A percentile compares a stretch with the other conserved stretches of the same genome.
Conservation (phyloP, 768 basidiomycete genomes). For the Auriscalpium microsporum region DNA sequence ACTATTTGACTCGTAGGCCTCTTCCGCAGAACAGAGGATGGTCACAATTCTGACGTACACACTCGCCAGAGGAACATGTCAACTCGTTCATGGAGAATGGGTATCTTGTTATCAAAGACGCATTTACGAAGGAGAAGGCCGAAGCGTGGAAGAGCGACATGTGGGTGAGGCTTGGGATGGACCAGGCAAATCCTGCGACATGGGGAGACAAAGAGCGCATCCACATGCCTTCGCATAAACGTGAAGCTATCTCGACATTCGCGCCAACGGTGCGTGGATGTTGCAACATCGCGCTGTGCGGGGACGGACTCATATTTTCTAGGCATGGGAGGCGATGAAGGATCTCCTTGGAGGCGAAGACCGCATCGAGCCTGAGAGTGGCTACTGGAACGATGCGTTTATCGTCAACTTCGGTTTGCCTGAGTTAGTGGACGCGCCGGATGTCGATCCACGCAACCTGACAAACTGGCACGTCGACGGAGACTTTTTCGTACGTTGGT, state of each 20-base stretch:
- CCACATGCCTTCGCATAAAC: constrained; percentile 47
- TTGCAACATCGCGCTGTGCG: not conserved
- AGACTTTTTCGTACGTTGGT: constrained; percentile 40
- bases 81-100: constrained; percentile 49
- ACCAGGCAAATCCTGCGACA: constrained; percentile 46
- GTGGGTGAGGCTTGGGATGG: constrained; percentile 44
- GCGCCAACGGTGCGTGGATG: constrained; percentile 37
- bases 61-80: constrained; percentile 35
- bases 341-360: constrained; percentile 55
- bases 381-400: constrained; percentile 50
- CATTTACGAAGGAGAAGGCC: constrained; percentile 45
- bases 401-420: constrained; percentile 54
- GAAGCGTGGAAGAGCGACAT: constrained; percentile 41
- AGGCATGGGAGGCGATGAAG: constrained; percentile 55
- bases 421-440: constrained; percentile 27
- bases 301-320: not conserved
- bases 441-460: constrained; percentile 34
- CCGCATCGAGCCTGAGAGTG: constrained; percentile 40
- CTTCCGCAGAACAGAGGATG: not conserved
- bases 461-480: constrained; percentile 61
- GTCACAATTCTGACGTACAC: not conserved
- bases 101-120: constrained; percentile 42
- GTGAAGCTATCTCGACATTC: constrained; percentile 38
- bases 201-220: constrained; percentile 40
- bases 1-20: constrained; percentile 27